Evolutionary conservation across 176 grass and related monocot genomes (phyloP).

Genomic region (Paspalum notatum): DNA sequence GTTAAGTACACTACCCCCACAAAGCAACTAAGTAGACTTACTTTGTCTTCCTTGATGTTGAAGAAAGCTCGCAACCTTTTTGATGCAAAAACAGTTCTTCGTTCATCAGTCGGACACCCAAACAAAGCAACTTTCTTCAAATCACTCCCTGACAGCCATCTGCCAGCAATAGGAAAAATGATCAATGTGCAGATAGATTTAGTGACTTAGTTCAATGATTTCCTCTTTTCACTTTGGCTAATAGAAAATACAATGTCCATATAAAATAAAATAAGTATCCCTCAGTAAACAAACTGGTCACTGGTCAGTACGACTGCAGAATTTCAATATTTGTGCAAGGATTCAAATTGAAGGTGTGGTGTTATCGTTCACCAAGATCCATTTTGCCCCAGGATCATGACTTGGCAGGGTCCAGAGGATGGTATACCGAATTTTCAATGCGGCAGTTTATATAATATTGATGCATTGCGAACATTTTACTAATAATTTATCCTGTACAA

Average conservation of each 20-base stretch:
- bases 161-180: conserved; percentile 19
- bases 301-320: too few relatives aligned
- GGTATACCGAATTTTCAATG: background rate
- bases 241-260: background rate
- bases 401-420: background rate
- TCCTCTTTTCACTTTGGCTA: background rate
- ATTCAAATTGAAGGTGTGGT: background rate
- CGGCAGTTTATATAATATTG: background rate
- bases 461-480: background rate
- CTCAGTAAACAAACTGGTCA: background rate
- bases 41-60: conserved; percentile 77
- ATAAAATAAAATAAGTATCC: background rate
- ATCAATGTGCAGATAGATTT: conserved; percentile 9
- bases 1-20: background rate
- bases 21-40: conserved; percentile 36
- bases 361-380: background rate
- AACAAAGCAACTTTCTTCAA: conserved; percentile 72
- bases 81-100: conserved; percentile 74
- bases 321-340: background rate
- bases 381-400: background rate
- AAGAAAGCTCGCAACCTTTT: conserved; percentile 76
- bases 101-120: conserved; percentile 66
- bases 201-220: background rate
- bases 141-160: conserved; percentile 79
- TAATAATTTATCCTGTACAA: background rate